These are phyloP conservation scores for Fusarium anguioides DNA, from an alignment of 2,329 filamentous ascomycete genomes.

Conservation along the genomic window DNA sequence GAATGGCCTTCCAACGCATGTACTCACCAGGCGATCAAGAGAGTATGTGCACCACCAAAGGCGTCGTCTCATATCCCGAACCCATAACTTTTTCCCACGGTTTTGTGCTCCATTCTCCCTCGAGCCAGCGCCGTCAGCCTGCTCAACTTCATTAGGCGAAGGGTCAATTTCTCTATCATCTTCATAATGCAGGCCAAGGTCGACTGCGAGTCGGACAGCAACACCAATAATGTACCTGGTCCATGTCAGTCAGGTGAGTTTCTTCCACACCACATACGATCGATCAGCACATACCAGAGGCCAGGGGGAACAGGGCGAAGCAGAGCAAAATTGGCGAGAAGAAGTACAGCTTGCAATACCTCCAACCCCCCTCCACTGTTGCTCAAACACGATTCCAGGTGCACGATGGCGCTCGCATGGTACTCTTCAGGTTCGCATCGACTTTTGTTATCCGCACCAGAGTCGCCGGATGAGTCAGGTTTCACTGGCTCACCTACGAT, in stretches of 20 bases:
- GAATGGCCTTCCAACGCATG: constrained; percentile 91
- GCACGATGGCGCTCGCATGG: constrained; percentile 92
- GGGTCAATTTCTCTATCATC: constrained; percentile 76
- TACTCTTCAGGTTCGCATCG: constrained; percentile 91
- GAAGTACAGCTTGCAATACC: constrained; percentile 90
- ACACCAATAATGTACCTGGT: constrained; percentile 89
- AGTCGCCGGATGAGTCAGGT: constrained; percentile 55
- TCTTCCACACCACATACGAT: constrained; percentile 3
- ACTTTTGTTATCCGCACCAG: constrained; percentile 40
- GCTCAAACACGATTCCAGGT: constrained; percentile 87
- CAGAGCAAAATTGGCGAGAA: constrained; percentile 91
- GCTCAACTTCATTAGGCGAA: constrained; percentile 52
- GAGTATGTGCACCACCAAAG: constrained; percentile 99
- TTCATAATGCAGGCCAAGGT: constrained; percentile 92
- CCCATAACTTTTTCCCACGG: constrained; percentile 81
- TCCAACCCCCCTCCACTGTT: constrained; percentile 90
- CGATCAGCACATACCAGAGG: constrained; percentile 70
- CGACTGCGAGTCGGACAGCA: constrained; percentile 88
- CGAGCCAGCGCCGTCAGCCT: constrained; percentile 50
- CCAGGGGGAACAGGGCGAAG: constrained; percentile 92
- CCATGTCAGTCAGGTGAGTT: constrained; percentile 25
- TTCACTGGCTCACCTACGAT: constrained; percentile 77
- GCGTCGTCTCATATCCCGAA: constrained; percentile 84
- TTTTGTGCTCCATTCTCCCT: constrained; percentile 53
- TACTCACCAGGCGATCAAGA: constrained; percentile 92